Base-by-base conservation (phyloP, 1,284 basidiomycete genomes). In the Inonotus obliquus region DNA sequence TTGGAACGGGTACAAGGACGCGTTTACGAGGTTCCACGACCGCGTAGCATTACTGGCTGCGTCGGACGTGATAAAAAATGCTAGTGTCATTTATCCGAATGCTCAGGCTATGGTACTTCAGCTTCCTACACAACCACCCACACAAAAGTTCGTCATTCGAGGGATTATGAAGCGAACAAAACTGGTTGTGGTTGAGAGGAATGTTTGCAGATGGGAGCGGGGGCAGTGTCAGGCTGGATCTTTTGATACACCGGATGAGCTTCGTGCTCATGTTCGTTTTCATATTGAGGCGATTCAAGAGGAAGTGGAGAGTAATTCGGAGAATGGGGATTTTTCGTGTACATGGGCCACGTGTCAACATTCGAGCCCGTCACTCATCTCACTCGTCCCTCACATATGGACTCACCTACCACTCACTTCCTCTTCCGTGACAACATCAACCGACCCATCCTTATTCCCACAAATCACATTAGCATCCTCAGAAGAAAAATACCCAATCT, bases 1-100 rank as follows among this genome's bases (percentile, higher is more conserved):
- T 66, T 96, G 92, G 92, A 91, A 84, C 61, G 77, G 92, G 13
- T 96, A 96, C 75, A 89, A 89, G 68, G 87, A 91, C 63, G 79
- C 76, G 0, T 91, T 90, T 68, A 74, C 78, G 11, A 82, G 81
- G 0, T 80, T 77, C 66, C 72, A 77, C 60, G 83, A 86, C 7
- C 77, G 79, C 49, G 76, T 81, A 61, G 80, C 81, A 7, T 76
- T 90, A 56, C 82, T 91, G 19, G 84, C 85, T 1, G 92, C 93
- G 0, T 88, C 91, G 2, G 93, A 95, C 51, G 88, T 95, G 51
- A 96, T 96, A 70, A 92, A 94, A 70, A 89, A 88, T 63, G 89
- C 93, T 59, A 89, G 83, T 59, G 74, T 82, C 17, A 86, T 92
- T 21, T 94, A 92, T 66, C 85, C 90, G 7, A 79, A 84, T 58